These are phyloP conservation scores for Periglandula ipomoeae DNA, from an alignment of 2,329 filamentous ascomycete genomes.

Conservation along the genomic window DNA sequence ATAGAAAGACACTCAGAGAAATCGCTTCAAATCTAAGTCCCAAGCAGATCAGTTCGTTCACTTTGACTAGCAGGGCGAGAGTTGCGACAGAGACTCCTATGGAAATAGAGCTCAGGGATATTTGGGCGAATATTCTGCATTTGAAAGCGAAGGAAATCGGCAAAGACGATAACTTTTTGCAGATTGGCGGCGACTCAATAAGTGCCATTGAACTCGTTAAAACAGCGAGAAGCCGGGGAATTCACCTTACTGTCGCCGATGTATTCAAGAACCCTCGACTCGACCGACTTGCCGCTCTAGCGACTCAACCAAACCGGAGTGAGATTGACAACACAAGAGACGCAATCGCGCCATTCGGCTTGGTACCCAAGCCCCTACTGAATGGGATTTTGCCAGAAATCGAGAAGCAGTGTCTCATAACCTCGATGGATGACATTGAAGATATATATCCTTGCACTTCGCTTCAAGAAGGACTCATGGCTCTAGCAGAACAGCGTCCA, in stretches of 20 bases:
- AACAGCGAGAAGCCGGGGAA: background rate
- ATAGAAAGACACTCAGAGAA: background rate
- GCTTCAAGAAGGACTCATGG: constrained; percentile 2
- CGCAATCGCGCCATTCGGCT: background rate
- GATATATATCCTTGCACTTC: constrained; percentile 3
- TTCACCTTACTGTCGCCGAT: background rate
- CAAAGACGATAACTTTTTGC: constrained; percentile 9
- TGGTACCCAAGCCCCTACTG: background rate
- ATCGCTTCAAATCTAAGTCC: background rate
- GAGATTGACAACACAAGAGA: background rate
- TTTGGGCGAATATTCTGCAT: background rate
- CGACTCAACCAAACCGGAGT: background rate
- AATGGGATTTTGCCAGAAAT: background rate
- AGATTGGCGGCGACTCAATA: constrained; percentile 19
- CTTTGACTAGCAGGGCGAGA: background rate
- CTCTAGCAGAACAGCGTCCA: background rate
- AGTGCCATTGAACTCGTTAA: constrained; percentile 6
- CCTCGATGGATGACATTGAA: background rate
- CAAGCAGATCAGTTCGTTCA: background rate
- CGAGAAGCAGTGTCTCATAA: no score
- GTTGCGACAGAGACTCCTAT: background rate
- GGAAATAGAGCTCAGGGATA: no score
- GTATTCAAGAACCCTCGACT: background rate
- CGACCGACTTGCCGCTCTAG: background rate
- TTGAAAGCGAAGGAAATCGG: constrained; percentile 1